A percentile compares a stretch with the other conserved stretches of the same genome.
phyloP scores from a whole-genome alignment of 352 stramenopile genomes.

The Aphanomyces invadans region DNA sequence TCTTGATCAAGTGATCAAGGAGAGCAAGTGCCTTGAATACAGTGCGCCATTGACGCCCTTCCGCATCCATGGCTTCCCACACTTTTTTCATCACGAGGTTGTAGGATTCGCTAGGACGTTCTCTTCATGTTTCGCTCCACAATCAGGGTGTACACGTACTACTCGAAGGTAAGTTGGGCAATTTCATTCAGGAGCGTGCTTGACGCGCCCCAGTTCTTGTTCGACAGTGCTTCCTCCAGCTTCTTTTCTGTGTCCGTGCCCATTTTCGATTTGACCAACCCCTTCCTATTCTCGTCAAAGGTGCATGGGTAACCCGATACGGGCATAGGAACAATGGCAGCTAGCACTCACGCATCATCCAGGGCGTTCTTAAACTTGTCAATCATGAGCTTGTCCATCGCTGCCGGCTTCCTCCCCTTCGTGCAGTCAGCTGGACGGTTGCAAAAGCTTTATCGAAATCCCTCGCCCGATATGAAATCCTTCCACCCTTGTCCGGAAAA shows the following conservation, averaged over 20 bases:
- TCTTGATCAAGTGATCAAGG: constrained; percentile 97
- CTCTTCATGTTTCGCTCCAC: too few relatives aligned
- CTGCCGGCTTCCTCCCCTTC: neutral
- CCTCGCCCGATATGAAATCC: neutral
- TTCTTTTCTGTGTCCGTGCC: constrained; percentile 82
- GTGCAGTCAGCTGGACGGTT: constrained; percentile 19
- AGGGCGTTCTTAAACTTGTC: constrained; percentile 84
- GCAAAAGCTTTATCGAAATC: constrained; percentile 23
- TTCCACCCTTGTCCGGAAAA: neutral
- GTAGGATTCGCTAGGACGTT: constrained; percentile 70
- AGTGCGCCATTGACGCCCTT: constrained; percentile 90
- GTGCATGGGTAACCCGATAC: neutral
- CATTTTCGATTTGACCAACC: constrained; percentile 77
- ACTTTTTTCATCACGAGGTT: constrained; percentile 89
- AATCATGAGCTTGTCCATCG: constrained; percentile 78
- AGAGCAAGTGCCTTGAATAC: constrained; percentile 96
- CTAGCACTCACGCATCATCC: constrained; percentile 83
- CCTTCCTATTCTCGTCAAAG: constrained; percentile 48
- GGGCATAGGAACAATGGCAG: neutral
- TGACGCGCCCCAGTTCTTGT: constrained; percentile 99
- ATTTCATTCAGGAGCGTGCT: constrained; percentile 98
- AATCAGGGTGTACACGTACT: too few relatives aligned
- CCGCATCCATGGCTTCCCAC: constrained; percentile 89
- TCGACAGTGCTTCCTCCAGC: constrained; percentile 94
- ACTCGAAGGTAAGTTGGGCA: constrained; percentile 95